phyloP scores from a whole-genome alignment of 1,284 basidiomycete species.

The Irpex sp. region DNA sequence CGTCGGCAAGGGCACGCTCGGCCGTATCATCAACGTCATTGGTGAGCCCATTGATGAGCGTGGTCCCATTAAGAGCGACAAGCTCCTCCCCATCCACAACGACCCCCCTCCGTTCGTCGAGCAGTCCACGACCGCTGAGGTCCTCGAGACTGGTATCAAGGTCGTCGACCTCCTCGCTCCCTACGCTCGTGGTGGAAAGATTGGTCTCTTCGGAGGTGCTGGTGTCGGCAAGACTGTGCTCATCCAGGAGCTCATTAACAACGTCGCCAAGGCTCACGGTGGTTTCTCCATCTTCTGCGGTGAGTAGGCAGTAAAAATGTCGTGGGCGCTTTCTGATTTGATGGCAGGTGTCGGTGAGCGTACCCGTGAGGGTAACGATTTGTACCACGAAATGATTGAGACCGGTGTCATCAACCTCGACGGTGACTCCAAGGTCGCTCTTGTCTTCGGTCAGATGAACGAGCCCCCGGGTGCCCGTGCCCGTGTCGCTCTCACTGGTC shows the following conservation, averaged over 20 bases:
- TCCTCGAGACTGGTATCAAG: constrained; percentile 99
- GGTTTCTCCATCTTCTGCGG: constrained; percentile 99
- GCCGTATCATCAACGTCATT: constrained; percentile 99
- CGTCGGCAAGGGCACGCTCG: constrained; percentile 90
- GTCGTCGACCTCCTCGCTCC: constrained; percentile 99
- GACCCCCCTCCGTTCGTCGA: constrained; percentile 97
- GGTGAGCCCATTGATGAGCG: constrained; percentile 99
- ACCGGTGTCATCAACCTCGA: constrained; percentile 99
- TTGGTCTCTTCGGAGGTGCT: constrained; percentile 99
- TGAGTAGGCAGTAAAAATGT: constrained; percentile 33
- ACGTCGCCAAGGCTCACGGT: constrained; percentile 99
- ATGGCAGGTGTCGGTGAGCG: constrained; percentile 94
- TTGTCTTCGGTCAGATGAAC: constrained; percentile 99
- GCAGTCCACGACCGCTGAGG: constrained; percentile 97
- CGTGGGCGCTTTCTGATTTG: not conserved
- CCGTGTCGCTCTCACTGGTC: constrained; percentile 97
- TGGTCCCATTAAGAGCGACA: constrained; percentile 95
- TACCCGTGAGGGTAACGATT: constrained; percentile 99
- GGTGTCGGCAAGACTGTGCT: constrained; percentile 99
- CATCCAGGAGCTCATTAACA: constrained; percentile 99
- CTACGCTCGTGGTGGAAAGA: constrained; percentile 99
- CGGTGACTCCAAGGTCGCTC: constrained; percentile 98
- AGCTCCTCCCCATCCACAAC: constrained; percentile 90
- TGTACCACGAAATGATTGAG: constrained; percentile 99
- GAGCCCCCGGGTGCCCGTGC: constrained; percentile 99